Conservation (phyloP, 1,284 basidiomycete genomes). For the Tilletia caries region DNA sequence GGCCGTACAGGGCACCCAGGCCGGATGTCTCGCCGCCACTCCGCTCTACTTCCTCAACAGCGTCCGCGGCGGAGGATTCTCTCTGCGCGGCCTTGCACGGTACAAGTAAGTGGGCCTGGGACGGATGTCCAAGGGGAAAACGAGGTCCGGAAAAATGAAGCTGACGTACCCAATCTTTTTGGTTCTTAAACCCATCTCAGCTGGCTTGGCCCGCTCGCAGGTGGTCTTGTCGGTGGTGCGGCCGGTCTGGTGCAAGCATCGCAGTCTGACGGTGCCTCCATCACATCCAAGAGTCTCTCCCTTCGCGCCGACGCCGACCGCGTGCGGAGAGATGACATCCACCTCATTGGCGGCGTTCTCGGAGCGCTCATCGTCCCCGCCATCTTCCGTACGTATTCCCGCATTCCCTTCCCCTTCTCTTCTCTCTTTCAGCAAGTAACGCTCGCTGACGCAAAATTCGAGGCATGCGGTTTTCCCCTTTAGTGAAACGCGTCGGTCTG, state of each 20-base stretch:
- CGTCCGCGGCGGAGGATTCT: conserved; percentile 32
- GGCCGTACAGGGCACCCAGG: conserved; percentile 21
- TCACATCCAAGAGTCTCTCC: conserved; percentile 11
- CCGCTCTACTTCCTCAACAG: conserved; percentile 38
- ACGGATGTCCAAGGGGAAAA: too few relatives aligned
- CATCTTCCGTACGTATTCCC: conserved; percentile 28
- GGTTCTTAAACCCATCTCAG: conserved; percentile 20
- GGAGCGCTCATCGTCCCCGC: conserved; percentile 44
- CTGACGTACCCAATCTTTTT: too few relatives aligned
- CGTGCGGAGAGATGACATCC: conserved; percentile 43
- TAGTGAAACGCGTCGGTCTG: conserved; percentile 39
- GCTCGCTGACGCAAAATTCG: not conserved
- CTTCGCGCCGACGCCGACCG: conserved; percentile 14
- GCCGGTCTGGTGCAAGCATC: conserved; percentile 30
- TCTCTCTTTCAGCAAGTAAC: not conserved
- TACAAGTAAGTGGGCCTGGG: conserved; percentile 29
- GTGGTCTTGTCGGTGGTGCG: conserved; percentile 25
- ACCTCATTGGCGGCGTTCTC: conserved; percentile 44
- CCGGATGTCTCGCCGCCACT: conserved; percentile 40
- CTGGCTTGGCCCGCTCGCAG: conserved; percentile 37
- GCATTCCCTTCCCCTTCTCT: not conserved
- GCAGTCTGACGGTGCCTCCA: conserved; percentile 21
- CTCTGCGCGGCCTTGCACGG: conserved; percentile 31
- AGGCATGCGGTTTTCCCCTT: not conserved
- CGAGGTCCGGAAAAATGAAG: too few relatives aligned